Evolutionary conservation across 208 protist species (phyloP), one percentile per base, ranked within the genome.

Genomic region (Acanthamoeba castellanii): DNA sequence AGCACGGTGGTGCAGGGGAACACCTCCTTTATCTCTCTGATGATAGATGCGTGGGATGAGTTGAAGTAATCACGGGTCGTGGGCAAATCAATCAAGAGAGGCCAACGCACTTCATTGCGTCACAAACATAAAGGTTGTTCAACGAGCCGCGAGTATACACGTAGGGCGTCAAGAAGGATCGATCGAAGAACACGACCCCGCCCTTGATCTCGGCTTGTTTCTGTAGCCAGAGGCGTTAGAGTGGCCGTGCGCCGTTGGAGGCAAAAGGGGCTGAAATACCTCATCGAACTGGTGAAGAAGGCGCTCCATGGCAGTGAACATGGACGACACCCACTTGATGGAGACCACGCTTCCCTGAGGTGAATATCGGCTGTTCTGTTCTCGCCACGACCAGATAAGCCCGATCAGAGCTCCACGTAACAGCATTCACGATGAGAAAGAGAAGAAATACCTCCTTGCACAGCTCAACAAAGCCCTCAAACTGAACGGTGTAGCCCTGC

Each of bases 281-380:
- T 47, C 66, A 59, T 94, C 90, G 37, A 57, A 81, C 32, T 94
- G 74, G 22, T 84, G 72, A 47, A 84, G 45, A 14, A 87, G 30
- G 30, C 90, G 72, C 42, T 94, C 90, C 74, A 94, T 94, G n/a
- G 90, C 78, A 11, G 61, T 61, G 64, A 94, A 94, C 74, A 94
- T 94, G 57, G 57, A 94, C 11, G 74, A 94, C 20, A 94, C 78
- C 90, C 90, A 94, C 61, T 94, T 94, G 32, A 94, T 94, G 64
- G 90, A 84, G 20, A 94, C 52, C 30, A 94, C 78, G 22, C 74
- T 87, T 20, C 90, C 90, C 45, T 94, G 74, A n/a, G 90, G 90
- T 18, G 52, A 61, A 64, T 94, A 94, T 59, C 57, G 50, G 37
- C 74, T 78, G 64, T 94, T 94, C 78, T 78, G 61, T 68, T 1